These are phyloP conservation scores for Penicillium pulvis DNA, from an alignment of 495 filamentous ascomycete species.

Conservation along the genomic window DNA sequence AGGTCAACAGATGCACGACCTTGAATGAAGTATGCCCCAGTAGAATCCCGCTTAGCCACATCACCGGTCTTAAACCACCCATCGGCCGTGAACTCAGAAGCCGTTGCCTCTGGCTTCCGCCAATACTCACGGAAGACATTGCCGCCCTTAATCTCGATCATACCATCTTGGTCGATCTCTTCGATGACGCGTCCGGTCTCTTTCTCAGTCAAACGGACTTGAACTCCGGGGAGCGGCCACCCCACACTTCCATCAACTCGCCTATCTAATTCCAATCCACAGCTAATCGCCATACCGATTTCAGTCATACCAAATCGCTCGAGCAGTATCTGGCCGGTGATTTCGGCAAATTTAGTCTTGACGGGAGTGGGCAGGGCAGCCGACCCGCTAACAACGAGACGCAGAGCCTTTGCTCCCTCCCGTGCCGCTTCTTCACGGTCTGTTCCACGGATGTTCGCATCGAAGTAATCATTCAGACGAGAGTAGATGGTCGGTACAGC, in stretches of 20 bases:
- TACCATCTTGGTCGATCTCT: conserved; percentile 39
- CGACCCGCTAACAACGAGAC: conserved; percentile 45
- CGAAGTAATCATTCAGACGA: conserved; percentile 49
- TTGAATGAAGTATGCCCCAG: conserved; percentile 47
- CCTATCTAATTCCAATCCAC: conserved; percentile 37
- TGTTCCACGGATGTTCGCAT: conserved; percentile 43
- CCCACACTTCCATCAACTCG: conserved; percentile 49
- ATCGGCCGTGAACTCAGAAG: conserved; percentile 44
- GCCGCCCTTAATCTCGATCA: conserved; percentile 48
- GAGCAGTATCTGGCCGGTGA: conserved; percentile 43
- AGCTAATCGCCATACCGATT: conserved; percentile 51
- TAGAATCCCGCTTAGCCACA: conserved; percentile 40
- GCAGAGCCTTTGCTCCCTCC: conserved; percentile 36
- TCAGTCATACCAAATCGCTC: conserved; percentile 53
- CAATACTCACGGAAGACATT: conserved; percentile 51
- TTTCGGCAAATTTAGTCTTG: conserved; percentile 41
- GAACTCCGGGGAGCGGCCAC: conserved; percentile 48
- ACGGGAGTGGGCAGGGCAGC: conserved; percentile 48
- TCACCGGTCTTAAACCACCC: conserved; percentile 55
- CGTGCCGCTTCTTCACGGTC: conserved; percentile 34
- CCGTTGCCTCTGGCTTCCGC: conserved; percentile 44
- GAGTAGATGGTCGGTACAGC: conserved; percentile 52
- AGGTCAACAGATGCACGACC: conserved; percentile 49
- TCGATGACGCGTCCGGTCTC: conserved; percentile 40
- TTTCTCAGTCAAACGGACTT: conserved; percentile 44